Evolutionary conservation across 2,329 filamentous ascomycete species (phyloP).

Genomic region (Colletotrichum tropicale): DNA sequence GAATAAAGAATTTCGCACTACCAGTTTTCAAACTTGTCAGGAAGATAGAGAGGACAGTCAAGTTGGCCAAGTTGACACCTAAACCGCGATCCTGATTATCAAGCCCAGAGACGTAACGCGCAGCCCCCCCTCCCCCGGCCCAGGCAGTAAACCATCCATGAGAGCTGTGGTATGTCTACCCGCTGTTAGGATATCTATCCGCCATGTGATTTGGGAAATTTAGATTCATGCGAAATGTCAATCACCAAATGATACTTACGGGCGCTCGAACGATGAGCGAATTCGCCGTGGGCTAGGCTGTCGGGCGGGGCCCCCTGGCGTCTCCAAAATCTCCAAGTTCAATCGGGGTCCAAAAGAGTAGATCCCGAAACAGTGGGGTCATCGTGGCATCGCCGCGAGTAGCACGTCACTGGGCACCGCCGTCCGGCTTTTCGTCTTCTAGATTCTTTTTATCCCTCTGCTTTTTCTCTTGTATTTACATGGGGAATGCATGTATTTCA

Average conservation of each 20-base stretch:
- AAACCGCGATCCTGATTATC: rapidly evolving
- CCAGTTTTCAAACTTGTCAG: not conserved
- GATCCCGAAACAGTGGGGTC: not conserved
- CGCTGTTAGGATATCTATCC: not conserved
- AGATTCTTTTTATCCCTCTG: not conserved
- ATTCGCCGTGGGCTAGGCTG: not conserved
- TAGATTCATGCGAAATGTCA: not conserved
- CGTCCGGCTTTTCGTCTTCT: not conserved
- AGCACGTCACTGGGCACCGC: not conserved
- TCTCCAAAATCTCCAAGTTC: not conserved
- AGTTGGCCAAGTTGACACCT: rapidly evolving
- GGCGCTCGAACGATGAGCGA: not conserved
- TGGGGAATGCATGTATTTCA: not conserved
- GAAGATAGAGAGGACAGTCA: rapidly evolving
- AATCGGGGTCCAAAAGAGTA: not conserved
- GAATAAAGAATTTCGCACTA: rapidly evolving
- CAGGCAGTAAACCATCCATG: not conserved
- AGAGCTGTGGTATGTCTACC: not conserved
- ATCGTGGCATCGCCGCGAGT: not conserved
- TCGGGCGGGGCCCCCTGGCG: not conserved
- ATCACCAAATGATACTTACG: not conserved
- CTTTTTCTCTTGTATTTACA: not conserved
- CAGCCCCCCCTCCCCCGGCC: too few species aligned
- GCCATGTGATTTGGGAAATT: rapidly evolving
- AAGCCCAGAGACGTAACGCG: too few species aligned